These are phyloP conservation scores for Cytauxzoon felis DNA, from an alignment of 169 alveolate genomes.

Conservation along the genomic window DNA sequence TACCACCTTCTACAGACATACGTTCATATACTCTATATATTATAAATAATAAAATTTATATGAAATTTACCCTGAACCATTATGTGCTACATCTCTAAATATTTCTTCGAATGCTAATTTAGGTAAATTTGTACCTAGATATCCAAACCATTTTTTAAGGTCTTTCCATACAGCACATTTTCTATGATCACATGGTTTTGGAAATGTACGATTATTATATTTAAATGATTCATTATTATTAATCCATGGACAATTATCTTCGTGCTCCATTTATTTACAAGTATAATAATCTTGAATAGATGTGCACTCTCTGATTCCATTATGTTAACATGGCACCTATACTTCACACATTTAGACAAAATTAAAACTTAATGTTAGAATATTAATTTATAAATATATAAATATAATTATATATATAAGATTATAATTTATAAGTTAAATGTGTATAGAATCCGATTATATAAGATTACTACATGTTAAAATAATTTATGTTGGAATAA, in stretches of 20 bases:
- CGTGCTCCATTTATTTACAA: slow-evolving; percentile 57
- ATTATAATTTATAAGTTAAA: no score
- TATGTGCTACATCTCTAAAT: slow-evolving; percentile 63
- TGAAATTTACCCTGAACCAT: slow-evolving; percentile 56
- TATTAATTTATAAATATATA: no score
- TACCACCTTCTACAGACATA: slow-evolving; percentile 65
- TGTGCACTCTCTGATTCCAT: no score
- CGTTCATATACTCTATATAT: slow-evolving; percentile 50
- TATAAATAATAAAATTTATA: background rate
- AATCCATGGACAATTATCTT: slow-evolving; percentile 61
- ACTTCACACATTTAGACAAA: no score
- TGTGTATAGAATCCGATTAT: no score
- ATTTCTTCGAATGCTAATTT: slow-evolving; percentile 43
- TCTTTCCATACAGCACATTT: slow-evolving; percentile 65
- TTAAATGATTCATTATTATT: slow-evolving; percentile 8
- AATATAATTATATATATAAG: no score
- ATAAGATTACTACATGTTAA: no score
- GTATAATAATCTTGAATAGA: no score
- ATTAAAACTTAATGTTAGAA: no score
- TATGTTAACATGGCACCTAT: no score
- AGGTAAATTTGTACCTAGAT: slow-evolving; percentile 37
- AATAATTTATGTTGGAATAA: no score
- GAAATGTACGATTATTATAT: slow-evolving; percentile 30
- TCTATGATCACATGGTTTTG: slow-evolving; percentile 46
- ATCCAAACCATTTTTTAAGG: slow-evolving; percentile 62